Evolutionary conservation across 306 rosid genomes (phyloP).

Genomic region (Castanospermum australe): DNA sequence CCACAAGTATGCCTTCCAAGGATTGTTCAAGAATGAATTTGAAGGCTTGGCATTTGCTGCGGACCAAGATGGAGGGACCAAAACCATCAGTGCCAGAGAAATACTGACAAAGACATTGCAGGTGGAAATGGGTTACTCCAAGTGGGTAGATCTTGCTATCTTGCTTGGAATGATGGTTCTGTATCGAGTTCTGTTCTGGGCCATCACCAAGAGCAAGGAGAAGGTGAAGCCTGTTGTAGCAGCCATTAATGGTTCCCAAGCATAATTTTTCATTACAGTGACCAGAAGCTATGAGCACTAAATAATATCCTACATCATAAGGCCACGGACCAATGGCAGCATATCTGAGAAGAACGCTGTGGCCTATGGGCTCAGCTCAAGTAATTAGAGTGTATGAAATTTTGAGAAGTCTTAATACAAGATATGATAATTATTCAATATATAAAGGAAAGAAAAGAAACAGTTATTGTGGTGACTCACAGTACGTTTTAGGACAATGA

Average conservation of each 20-base stretch:
- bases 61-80: background rate
- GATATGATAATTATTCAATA: no score
- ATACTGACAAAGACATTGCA: conserved; percentile 37
- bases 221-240: conserved; percentile 32
- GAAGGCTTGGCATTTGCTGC: conserved; percentile 28
- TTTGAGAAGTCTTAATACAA: no score
- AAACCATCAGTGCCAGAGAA: conserved; percentile 28
- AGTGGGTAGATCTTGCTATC: conserved; percentile 66
- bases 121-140: conserved; percentile 55
- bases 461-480: background rate
- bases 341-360: background rate
- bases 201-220: conserved; percentile 46
- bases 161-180: conserved; percentile 56
- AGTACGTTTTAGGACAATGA: background rate
- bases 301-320: background rate
- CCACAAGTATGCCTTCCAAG: conserved; percentile 64
- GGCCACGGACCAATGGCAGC: background rate
- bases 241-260: background rate
- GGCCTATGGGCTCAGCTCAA: background rate
- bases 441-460: no score
- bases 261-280: background rate
- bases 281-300: background rate
- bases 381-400: background rate
- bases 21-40: conserved; percentile 66
- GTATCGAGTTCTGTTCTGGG: conserved; percentile 54